phyloP scores from a whole-genome alignment of 176 grass and related monocot species.

The Eleusine indica region DNA sequence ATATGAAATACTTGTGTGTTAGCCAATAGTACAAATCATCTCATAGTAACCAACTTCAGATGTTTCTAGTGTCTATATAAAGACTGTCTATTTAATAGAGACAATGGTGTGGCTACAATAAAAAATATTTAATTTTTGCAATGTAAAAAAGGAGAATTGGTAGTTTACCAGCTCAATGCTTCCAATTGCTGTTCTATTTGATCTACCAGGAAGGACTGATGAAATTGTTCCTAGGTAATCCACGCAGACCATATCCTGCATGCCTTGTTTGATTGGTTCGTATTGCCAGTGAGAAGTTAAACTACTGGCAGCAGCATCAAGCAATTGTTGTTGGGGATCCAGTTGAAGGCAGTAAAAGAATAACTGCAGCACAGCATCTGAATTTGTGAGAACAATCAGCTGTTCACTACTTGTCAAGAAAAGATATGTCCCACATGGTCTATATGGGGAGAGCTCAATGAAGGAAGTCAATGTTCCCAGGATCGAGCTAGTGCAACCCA shows the following conservation, averaged over 20 bases:
- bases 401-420: slow-evolving; percentile 60
- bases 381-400: slow-evolving; percentile 65
- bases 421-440: slow-evolving; percentile 77
- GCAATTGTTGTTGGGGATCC: slow-evolving; percentile 62
- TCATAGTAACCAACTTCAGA: neutral
- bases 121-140: neutral
- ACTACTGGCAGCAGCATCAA: slow-evolving; percentile 68
- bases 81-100: slow-evolving; percentile 1
- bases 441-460: slow-evolving; percentile 85
- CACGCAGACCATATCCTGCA: slow-evolving; percentile 54
- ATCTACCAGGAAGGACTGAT: slow-evolving; percentile 44
- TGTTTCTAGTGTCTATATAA: slow-evolving; percentile 7
- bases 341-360: slow-evolving; percentile 88
- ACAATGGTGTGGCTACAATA: neutral
- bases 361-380: slow-evolving; percentile 82
- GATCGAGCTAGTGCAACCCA: slow-evolving; percentile 91
- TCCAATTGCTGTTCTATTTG: slow-evolving; percentile 41
- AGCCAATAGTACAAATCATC: neutral
- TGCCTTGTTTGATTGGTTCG: slow-evolving; percentile 60
- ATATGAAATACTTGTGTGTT: slow-evolving; percentile 26
- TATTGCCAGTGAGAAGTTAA: slow-evolving; percentile 83
- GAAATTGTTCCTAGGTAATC: slow-evolving; percentile 59
- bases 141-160: neutral
- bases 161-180: slow-evolving; percentile 74
- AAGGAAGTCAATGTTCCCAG: slow-evolving; percentile 78